Conservation (phyloP, 257 asterid genomes). For the Przewalskia tangutica region DNA sequence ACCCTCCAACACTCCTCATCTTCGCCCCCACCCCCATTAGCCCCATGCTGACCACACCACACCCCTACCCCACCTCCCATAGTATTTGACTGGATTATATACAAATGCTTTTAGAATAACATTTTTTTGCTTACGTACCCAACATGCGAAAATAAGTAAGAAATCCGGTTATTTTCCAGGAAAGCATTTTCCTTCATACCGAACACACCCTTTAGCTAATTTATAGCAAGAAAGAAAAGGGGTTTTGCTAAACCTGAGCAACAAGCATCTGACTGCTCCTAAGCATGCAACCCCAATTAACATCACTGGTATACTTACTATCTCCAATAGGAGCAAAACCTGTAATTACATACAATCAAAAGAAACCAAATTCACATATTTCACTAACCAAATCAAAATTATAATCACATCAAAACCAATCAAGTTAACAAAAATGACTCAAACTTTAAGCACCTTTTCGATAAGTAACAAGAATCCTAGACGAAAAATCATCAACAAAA, state of each 20-base stretch:
- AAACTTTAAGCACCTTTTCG: constrained; percentile 53
- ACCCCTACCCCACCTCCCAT: too few species aligned
- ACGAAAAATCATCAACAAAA: constrained; percentile 89
- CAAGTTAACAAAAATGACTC: background rate
- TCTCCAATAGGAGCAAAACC: constrained; percentile 77
- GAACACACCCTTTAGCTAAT: background rate
- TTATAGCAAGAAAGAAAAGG: background rate
- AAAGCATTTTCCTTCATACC: too few species aligned
- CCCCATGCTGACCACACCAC: too few species aligned
- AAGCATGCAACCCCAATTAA: constrained; percentile 96
- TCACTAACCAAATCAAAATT: background rate
- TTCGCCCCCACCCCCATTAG: too few species aligned
- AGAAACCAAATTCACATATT: background rate
- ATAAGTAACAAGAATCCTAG: constrained; percentile 71
- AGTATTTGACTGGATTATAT: too few species aligned
- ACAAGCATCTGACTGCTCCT: constrained; percentile 99
- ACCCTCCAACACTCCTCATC: too few species aligned
- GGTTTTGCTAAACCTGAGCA: constrained; percentile 53
- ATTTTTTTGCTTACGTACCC: too few species aligned
- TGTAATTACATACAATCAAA: constrained; percentile 12
- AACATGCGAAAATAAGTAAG: too few species aligned
- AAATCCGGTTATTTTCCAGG: too few species aligned
- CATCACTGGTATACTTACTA: constrained; percentile 76
- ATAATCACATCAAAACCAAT: background rate
- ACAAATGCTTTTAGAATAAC: too few species aligned